Percentiles rank a stretch among this genome's conserved stretches.
phyloP scores from a whole-genome alignment of 257 asterid species.

The Solanum ahanhuiri region DNA sequence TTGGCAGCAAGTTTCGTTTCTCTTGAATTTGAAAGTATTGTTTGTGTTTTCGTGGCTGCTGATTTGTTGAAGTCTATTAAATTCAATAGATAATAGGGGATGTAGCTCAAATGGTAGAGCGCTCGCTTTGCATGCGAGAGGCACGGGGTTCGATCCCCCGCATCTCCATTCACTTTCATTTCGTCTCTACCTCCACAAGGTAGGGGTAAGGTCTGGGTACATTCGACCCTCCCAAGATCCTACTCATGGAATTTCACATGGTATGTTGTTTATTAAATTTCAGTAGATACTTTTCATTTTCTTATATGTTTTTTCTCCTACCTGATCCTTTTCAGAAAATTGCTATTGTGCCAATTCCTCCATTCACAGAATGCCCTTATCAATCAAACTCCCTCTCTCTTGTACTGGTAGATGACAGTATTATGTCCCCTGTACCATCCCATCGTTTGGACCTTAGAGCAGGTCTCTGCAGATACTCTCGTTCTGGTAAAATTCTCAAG shows the following conservation, averaged over 20 bases:
- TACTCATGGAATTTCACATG: no score
- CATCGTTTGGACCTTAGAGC: not conserved
- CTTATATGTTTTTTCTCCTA: not conserved
- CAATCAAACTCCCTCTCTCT: no score
- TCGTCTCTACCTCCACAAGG: not conserved
- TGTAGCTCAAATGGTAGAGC: slow-evolving; percentile 99
- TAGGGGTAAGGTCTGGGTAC: no score
- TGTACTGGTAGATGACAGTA: not conserved
- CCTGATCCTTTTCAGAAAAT: not conserved
- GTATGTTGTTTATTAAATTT: no score
- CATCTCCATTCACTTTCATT: slow-evolving; percentile 30
- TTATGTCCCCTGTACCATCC: not conserved
- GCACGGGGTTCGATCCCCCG: slow-evolving; percentile 95
- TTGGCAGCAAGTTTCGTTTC: not conserved
- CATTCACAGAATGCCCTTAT: no score
- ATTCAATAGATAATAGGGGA: slow-evolving; percentile 27
- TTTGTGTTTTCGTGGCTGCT: no score
- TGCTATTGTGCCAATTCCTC: not conserved
- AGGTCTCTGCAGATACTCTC: not conserved
- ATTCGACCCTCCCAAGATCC: no score
- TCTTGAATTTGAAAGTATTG: no score
- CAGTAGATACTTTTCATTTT: not conserved
- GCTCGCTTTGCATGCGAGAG: slow-evolving; percentile 99
- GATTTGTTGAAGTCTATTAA: no score
- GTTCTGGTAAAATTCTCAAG: not conserved